These are phyloP conservation scores for Telfairia occidentalis DNA, from an alignment of 331 rosid species.

Conservation along the genomic window DNA sequence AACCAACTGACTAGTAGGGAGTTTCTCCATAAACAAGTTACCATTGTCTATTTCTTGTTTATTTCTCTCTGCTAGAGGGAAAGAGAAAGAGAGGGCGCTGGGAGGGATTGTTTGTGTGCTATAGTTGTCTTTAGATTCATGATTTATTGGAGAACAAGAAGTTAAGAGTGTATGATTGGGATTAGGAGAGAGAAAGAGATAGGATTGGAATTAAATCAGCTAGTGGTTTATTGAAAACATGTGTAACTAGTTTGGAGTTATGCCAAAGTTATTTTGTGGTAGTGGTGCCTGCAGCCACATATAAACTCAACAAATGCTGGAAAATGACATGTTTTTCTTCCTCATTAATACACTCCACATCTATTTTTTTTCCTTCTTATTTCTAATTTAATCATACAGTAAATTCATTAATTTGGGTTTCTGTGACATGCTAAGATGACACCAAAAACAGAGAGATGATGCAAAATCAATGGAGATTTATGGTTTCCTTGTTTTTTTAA, in stretches of 20 bases:
- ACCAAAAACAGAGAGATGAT: not conserved
- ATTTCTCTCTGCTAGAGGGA: not conserved
- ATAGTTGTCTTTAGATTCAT: not conserved
- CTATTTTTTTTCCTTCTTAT: not conserved
- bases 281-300: slow-evolving; percentile 7
- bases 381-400: not conserved
- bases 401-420: not conserved
- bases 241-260: slow-evolving; percentile 3
- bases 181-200: slow-evolving; percentile 15
- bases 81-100: not conserved
- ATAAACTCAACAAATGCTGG: not conserved
- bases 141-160: not conserved
- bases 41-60: not conserved
- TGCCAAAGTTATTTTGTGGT: slow-evolving; percentile 1
- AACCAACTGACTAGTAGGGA: not conserved
- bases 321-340: not conserved
- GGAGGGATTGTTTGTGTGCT: not conserved
- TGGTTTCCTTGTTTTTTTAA: not conserved
- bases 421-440: not conserved
- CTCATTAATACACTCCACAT: not conserved
- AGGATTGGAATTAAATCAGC: slow-evolving; percentile 10
- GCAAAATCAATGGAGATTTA: not conserved
- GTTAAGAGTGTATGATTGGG: slow-evolving; percentile 19
- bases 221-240: slow-evolving; percentile 5
- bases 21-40: not conserved